phyloP scores from a whole-genome alignment of 2,329 filamentous ascomycete genomes.

The Dryadomyces quercus-mongolicae region DNA sequence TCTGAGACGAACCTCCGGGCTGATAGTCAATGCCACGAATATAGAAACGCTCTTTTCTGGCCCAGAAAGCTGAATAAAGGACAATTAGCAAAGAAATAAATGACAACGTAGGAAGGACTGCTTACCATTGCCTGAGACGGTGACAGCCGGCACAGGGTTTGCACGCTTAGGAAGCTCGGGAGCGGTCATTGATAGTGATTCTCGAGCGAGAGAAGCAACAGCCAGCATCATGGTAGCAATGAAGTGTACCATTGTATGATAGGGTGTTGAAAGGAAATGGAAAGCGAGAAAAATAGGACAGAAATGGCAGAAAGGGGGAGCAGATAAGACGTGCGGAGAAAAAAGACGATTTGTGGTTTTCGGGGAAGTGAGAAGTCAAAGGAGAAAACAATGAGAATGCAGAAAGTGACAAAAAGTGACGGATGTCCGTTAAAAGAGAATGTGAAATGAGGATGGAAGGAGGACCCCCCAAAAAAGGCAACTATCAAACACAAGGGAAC shows the following conservation, averaged over 20 bases:
- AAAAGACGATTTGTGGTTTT: neutral
- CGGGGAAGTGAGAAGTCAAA: neutral
- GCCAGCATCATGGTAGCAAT: conserved; percentile 35
- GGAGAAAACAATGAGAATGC: neutral
- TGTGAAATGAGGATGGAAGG: neutral
- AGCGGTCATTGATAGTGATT: conserved; percentile 37
- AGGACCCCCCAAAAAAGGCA: neutral
- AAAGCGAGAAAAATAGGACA: neutral
- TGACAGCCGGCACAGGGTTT: conserved; percentile 32
- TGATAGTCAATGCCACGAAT: conserved; percentile 51
- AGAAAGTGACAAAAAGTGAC: neutral
- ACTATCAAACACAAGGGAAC: too few relatives aligned
- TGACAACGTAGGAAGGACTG: neutral
- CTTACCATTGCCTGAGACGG: conserved; percentile 45
- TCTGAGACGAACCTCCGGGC: conserved; percentile 44
- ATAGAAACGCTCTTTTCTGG: conserved; percentile 41
- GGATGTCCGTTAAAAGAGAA: neutral
- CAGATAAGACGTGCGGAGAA: neutral
- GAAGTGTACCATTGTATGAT: conserved; percentile 34
- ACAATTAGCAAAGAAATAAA: neutral
- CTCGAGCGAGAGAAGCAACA: conserved; percentile 27
- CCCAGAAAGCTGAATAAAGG: conserved; percentile 37
- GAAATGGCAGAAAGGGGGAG: neutral
- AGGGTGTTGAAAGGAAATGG: neutral
- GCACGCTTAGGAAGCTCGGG: conserved; percentile 39